Conservation (phyloP, 2,329 filamentous ascomycete genomes). For the Apiospora marii region DNA sequence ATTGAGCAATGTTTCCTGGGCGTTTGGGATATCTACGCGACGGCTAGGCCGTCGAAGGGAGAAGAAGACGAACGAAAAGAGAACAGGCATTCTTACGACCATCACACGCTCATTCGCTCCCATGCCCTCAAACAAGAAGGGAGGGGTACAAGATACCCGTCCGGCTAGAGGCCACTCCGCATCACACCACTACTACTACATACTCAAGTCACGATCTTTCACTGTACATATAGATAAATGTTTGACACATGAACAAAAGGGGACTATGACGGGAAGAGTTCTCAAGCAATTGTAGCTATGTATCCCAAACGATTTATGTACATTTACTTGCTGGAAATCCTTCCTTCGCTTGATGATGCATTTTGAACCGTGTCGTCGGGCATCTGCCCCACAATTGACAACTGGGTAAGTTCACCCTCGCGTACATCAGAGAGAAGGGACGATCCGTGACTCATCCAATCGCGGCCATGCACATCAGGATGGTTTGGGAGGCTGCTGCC, state of each 20-base stretch:
- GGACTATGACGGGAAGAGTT: neutral
- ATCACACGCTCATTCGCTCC: neutral
- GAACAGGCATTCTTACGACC: conserved; percentile 9
- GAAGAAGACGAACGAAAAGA: neutral
- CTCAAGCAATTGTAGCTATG: neutral
- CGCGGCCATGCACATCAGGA: neutral
- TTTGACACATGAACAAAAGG: neutral
- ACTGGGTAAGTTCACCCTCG: neutral
- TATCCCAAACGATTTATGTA: neutral
- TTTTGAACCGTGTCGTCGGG: no score
- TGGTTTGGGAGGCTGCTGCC: neutral
- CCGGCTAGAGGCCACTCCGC: neutral
- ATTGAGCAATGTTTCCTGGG: neutral
- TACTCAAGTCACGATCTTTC: neutral
- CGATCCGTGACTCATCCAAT: neutral
- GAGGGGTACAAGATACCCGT: neutral
- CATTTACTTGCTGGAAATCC: neutral
- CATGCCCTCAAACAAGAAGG: no score
- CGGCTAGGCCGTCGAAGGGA: neutral
- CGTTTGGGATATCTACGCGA: neutral
- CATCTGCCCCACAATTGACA: neutral
- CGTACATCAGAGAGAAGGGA: neutral
- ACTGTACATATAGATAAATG: conserved; percentile 3
- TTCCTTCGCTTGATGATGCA: neutral
- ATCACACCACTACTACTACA: neutral